These are phyloP conservation scores for Hanseniaspora occidentalis DNA, from an alignment of 805 yeast species.

Conservation along the genomic window DNA sequence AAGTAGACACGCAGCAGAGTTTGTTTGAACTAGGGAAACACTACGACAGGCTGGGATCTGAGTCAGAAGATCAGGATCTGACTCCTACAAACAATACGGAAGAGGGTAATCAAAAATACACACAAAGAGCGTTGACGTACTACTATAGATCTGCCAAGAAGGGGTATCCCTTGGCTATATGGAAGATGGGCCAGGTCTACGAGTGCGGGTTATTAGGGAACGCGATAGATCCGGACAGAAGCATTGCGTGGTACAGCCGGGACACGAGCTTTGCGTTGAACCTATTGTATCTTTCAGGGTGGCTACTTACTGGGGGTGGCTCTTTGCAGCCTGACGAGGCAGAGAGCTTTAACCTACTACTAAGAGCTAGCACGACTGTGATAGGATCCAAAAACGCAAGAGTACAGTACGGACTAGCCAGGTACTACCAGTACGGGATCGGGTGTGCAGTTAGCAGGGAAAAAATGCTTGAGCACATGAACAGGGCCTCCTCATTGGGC, in stretches of 20 bases:
- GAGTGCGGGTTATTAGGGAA: constrained; percentile 50
- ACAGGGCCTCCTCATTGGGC: constrained; percentile 49
- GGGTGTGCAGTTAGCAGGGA: constrained; percentile 34
- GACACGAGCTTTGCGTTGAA: constrained; percentile 32
- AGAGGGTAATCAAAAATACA: too few relatives aligned
- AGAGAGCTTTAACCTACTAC: constrained; percentile 59
- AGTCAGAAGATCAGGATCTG: constrained; percentile 9
- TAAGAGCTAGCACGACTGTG: constrained; percentile 29
- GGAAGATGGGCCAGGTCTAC: constrained; percentile 57
- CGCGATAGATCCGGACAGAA: constrained; percentile 36
- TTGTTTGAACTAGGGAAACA: constrained; percentile 44
- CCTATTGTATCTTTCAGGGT: constrained; percentile 61
- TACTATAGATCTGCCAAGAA: constrained; percentile 48
- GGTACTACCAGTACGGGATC: constrained; percentile 54
- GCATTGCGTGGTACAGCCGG: constrained; percentile 61
- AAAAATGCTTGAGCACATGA: constrained; percentile 38
- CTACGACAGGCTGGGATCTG: constrained; percentile 27
- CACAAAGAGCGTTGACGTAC: constrained; percentile 33
- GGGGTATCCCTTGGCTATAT: constrained; percentile 56
- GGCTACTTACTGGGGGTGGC: constrained; percentile 64
- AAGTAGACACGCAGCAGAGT: constrained; percentile 38
- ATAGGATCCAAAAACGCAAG: constrained; percentile 46
- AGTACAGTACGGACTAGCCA: constrained; percentile 60
- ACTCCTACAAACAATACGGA: too few relatives aligned
- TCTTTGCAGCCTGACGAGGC: constrained; percentile 41